These are phyloP conservation scores for Hypoxylon sp. DNA, from an alignment of 2,329 filamentous ascomycete species.

Conservation along the genomic window DNA sequence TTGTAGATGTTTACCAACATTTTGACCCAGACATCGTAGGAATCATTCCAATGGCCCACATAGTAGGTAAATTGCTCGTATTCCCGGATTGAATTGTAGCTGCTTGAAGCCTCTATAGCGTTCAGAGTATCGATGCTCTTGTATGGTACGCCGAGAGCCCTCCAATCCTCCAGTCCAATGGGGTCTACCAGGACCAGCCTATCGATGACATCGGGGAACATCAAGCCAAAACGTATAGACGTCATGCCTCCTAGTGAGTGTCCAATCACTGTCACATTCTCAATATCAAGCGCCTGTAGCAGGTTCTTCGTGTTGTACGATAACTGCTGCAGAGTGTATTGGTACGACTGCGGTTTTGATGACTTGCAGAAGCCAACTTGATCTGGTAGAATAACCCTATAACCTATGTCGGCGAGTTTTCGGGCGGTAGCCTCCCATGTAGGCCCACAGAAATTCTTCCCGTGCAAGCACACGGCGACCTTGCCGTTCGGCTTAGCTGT, in stretches of 20 bases:
- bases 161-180: slow-evolving; percentile 70
- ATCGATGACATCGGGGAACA: slow-evolving; percentile 62
- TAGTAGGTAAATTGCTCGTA: slow-evolving; percentile 67
- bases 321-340: slow-evolving; percentile 68
- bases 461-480: slow-evolving; percentile 66
- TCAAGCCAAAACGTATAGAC: slow-evolving; percentile 65
- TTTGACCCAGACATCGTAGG: slow-evolving; percentile 69
- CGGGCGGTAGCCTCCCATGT: slow-evolving; percentile 67
- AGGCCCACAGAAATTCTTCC: slow-evolving; percentile 70
- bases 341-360: slow-evolving; percentile 65
- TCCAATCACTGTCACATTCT: slow-evolving; percentile 64
- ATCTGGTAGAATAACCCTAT: slow-evolving; percentile 68
- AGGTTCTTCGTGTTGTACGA: slow-evolving; percentile 66
- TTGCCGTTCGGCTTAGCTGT: slow-evolving; percentile 55
- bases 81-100: slow-evolving; percentile 60
- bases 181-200: slow-evolving; percentile 66
- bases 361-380: slow-evolving; percentile 73
- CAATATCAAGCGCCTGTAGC: slow-evolving; percentile 61
- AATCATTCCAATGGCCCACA: slow-evolving; percentile 62
- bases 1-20: slow-evolving; percentile 69
- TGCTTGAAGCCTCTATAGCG: slow-evolving; percentile 58
- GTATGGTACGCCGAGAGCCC: slow-evolving; percentile 64
- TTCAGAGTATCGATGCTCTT: slow-evolving; percentile 59
- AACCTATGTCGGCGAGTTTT: slow-evolving; percentile 60
- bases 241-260: slow-evolving; percentile 72